Conservation (phyloP, 2,329 filamentous ascomycete species). For the Aureobasidium sp. region DNA sequence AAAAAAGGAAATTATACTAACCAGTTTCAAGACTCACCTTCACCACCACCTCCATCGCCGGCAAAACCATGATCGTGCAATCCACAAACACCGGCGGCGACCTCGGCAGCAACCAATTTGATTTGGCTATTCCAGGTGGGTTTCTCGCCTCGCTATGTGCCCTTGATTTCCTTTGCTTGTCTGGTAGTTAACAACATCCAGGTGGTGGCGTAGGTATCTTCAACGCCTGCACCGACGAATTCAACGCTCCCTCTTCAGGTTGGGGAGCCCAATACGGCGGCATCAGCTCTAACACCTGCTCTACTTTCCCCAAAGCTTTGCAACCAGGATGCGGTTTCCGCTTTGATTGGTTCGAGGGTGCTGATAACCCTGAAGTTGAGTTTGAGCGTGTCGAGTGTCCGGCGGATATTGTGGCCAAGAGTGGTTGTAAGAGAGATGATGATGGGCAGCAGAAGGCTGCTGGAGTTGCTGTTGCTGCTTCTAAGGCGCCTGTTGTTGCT, state of each 20-base stretch:
- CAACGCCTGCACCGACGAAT: slow-evolving; percentile 35
- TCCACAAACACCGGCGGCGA: slow-evolving; percentile 55
- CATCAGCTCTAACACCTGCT: slow-evolving; percentile 41
- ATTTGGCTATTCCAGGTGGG: slow-evolving; percentile 37
- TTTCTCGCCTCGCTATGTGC: too few species aligned
- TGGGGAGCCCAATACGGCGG: slow-evolving; percentile 54
- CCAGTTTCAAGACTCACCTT: slow-evolving; percentile 40
- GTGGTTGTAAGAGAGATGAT: slow-evolving; percentile 28
- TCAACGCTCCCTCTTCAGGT: slow-evolving; percentile 37
- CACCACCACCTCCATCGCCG: slow-evolving; percentile 44
- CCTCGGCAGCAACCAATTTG: slow-evolving; percentile 49
- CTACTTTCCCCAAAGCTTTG: slow-evolving; percentile 44
- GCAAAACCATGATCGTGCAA: slow-evolving; percentile 57
- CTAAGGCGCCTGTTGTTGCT: slow-evolving; percentile 12
- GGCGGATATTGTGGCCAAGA: slow-evolving; percentile 37
- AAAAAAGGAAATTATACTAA: neutral
- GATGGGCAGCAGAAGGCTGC: slow-evolving; percentile 7
- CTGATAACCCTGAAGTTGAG: slow-evolving; percentile 43
- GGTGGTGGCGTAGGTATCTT: slow-evolving; percentile 50
- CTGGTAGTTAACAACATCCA: too few species aligned
- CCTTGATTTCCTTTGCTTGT: too few species aligned
- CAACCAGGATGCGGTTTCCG: slow-evolving; percentile 54
- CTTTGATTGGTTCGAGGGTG: slow-evolving; percentile 50
- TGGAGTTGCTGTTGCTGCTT: neutral
- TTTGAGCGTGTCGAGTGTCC: slow-evolving; percentile 48